Percentiles rank a stretch among this genome's conserved stretches.
These are phyloP conservation scores for Rhizopogon rudus DNA, from an alignment of 768 basidiomycete species.

Conservation along the genomic window DNA sequence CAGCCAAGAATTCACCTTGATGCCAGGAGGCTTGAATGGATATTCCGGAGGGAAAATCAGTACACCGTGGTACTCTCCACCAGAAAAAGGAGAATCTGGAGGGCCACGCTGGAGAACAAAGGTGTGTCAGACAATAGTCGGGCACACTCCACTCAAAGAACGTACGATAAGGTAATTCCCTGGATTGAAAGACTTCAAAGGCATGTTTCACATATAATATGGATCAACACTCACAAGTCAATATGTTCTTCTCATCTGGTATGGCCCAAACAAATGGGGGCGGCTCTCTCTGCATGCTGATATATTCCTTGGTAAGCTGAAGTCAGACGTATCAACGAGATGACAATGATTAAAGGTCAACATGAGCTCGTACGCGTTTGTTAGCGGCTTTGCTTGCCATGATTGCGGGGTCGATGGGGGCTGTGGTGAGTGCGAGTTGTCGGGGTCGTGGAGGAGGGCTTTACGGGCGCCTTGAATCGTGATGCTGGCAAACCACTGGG, in stretches of 20 bases:
- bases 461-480: not conserved
- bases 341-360: slow-evolving; percentile 10
- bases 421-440: not conserved
- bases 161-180: slow-evolving; percentile 95
- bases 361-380: slow-evolving; percentile 58
- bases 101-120: slow-evolving; percentile 69
- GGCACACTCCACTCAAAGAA: slow-evolving; percentile 5
- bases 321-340: slow-evolving; percentile 6
- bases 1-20: slow-evolving; percentile 60
- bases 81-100: slow-evolving; percentile 84
- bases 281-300: slow-evolving; percentile 86
- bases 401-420: slow-evolving; percentile 3
- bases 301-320: slow-evolving; percentile 84
- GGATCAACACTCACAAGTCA: slow-evolving; percentile 66
- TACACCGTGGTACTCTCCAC: slow-evolving; percentile 92
- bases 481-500: not conserved
- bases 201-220: slow-evolving; percentile 1
- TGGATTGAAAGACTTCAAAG: slow-evolving; percentile 27
- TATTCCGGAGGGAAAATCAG: slow-evolving; percentile 93
- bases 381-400: slow-evolving; percentile 88
- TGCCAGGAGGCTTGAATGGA: slow-evolving; percentile 94
- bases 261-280: slow-evolving; percentile 95
- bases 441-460: slow-evolving; percentile 11
- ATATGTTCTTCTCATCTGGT: slow-evolving; percentile 96
- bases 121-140: slow-evolving; percentile 8